These are phyloP conservation scores for Boletus sp. DNA, from an alignment of 1,284 basidiomycete genomes.

Conservation along the genomic window DNA sequence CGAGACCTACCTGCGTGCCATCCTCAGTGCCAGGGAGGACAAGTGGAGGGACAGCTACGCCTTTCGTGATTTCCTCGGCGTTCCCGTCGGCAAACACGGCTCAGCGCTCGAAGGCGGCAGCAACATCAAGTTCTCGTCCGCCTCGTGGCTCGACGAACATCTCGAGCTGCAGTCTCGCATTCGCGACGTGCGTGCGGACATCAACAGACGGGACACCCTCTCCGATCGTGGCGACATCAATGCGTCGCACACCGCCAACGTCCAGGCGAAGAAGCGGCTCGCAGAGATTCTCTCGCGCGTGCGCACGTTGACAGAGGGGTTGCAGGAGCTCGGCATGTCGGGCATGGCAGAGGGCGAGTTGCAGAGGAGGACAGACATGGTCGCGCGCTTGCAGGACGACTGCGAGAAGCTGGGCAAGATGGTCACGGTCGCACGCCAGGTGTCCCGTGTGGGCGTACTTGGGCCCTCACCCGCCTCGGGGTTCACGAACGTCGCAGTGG, in stretches of 20 bases:
- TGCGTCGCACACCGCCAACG: constrained; percentile 75
- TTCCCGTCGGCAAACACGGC: constrained; percentile 62
- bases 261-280: constrained; percentile 80
- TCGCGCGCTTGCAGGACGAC: constrained; percentile 78
- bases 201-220: constrained; percentile 84
- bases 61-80: constrained; percentile 85
- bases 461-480: constrained; percentile 12
- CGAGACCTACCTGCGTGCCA: constrained; percentile 83
- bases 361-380: constrained; percentile 79
- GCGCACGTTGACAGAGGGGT: constrained; percentile 64
- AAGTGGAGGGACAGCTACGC: constrained; percentile 77
- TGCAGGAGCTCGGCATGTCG: constrained; percentile 58
- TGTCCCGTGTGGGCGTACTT: constrained; percentile 37
- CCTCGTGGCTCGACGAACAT: constrained; percentile 86
- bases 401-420: constrained; percentile 80
- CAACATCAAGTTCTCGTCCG: constrained; percentile 56
- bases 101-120: constrained; percentile 27
- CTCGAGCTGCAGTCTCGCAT: constrained; percentile 69
- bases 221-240: constrained; percentile 69
- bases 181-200: constrained; percentile 75
- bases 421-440: constrained; percentile 65
- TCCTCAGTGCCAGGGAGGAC: constrained; percentile 75
- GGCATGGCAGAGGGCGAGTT: constrained; percentile 83
- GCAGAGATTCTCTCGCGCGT: constrained; percentile 71
- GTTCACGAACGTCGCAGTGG: constrained; percentile 37